Evolutionary conservation across 1,139 yeast species (phyloP).

Genomic region (Hemisphaericaspora xylofermentans): DNA sequence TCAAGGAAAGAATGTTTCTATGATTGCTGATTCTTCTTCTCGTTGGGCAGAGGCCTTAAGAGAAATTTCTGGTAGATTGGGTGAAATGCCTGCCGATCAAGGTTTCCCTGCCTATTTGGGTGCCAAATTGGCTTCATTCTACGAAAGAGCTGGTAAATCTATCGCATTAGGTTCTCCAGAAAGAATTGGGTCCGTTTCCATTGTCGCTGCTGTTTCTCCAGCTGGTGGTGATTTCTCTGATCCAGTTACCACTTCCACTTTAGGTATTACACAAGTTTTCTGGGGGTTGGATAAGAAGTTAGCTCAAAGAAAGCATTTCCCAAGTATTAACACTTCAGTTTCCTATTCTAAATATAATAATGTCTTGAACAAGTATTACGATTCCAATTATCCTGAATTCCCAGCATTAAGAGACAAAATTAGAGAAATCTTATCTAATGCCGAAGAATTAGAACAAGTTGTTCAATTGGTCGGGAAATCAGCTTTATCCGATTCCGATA

Average conservation of each 20-base stretch:
- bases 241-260: slow-evolving; percentile 96
- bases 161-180: slow-evolving; percentile 94
- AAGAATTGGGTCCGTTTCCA: slow-evolving; percentile 94
- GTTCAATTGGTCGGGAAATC: slow-evolving; percentile 99
- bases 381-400: slow-evolving; percentile 84
- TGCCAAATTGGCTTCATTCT: slow-evolving; percentile 97
- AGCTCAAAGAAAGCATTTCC: slow-evolving; percentile 99
- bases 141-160: slow-evolving; percentile 99
- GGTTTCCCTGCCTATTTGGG: slow-evolving; percentile 99
- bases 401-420: slow-evolving; percentile 86
- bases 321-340: slow-evolving; percentile 92
- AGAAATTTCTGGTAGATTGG: slow-evolving; percentile 99
- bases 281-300: slow-evolving; percentile 99
- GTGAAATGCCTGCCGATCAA: slow-evolving; percentile 99
- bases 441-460: slow-evolving; percentile 98
- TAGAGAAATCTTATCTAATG: slow-evolving; percentile 90
- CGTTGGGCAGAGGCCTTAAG: slow-evolving; percentile 99
- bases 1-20: slow-evolving; percentile 97
- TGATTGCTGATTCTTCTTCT: slow-evolving; percentile 99
- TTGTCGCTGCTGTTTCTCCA: slow-evolving; percentile 99
- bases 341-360: slow-evolving; percentile 95
- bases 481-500: slow-evolving; percentile 93
- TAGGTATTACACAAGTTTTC: slow-evolving; percentile 98
- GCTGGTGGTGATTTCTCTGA: slow-evolving; percentile 99
- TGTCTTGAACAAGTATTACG: slow-evolving; percentile 84